Percentiles rank a stretch among this genome's conserved stretches.
Evolutionary conservation across 805 yeast species (phyloP).

Genomic region (Candida multigemmis): DNA sequence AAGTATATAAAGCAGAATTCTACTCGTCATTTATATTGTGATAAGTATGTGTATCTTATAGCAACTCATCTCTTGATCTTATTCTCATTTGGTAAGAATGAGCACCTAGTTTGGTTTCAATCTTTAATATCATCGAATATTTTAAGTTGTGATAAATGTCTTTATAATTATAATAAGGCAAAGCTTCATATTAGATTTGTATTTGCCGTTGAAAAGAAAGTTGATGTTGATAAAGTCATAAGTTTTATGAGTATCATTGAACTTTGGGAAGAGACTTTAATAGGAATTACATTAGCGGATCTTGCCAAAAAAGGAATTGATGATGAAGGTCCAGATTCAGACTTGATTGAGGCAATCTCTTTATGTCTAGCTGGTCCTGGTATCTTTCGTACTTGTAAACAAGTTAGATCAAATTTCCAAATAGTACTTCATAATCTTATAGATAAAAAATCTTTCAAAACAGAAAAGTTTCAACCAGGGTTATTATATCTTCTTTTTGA

Average conservation of each 20-base stretch:
- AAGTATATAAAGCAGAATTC: constrained; percentile 3
- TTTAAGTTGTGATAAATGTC: constrained; percentile 44
- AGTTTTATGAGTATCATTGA: constrained; percentile 20
- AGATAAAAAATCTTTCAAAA: no score
- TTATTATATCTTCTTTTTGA: constrained; percentile 45
- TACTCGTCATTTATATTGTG: constrained; percentile 49
- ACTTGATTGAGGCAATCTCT: no score
- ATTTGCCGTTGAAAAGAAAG: constrained; percentile 41
- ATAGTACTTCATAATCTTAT: no score
- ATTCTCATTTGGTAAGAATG: constrained; percentile 48
- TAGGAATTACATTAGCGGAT: constrained; percentile 9
- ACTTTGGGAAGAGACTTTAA: constrained; percentile 25
- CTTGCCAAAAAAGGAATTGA: constrained; percentile 1
- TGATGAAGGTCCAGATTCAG: neutral
- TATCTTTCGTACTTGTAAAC: no score
- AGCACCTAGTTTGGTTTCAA: constrained; percentile 36
- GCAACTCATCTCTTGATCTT: constrained; percentile 48
- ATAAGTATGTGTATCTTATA: constrained; percentile 35
- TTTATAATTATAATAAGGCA: constrained; percentile 42
- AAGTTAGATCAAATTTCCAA: no score
- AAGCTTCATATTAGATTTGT: constrained; percentile 42
- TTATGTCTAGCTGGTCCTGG: no score
- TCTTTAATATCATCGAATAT: constrained; percentile 30
- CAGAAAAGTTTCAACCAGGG: no score
- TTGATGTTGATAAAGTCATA: constrained; percentile 20